A percentile compares a stretch with the other conserved stretches of the same genome.
These are phyloP conservation scores for Vigna unguiculata DNA, from an alignment of 306 rosid species.

Conservation along the genomic window DNA sequence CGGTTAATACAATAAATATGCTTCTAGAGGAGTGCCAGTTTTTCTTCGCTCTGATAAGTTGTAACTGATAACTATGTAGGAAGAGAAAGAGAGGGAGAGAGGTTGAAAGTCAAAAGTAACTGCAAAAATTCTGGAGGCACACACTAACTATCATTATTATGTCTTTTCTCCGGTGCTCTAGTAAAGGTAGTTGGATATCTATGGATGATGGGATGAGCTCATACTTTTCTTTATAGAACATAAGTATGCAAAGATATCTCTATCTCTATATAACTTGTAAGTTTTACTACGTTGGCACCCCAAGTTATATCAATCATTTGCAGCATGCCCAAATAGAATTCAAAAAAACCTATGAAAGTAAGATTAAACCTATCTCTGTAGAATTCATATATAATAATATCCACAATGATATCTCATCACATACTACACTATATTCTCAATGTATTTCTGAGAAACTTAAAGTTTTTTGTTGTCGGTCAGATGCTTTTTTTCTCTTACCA, in stretches of 20 bases:
- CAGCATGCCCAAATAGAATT: no score
- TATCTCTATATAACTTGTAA: no score
- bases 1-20: conserved; percentile 4
- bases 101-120: conserved; percentile 1
- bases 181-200: background rate
- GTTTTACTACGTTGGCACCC: no score
- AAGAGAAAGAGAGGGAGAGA: background rate
- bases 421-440: no score
- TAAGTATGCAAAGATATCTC: no score
- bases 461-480: background rate
- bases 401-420: no score
- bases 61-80: background rate
- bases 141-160: background rate
- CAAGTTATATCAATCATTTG: no score
- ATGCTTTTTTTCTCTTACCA: background rate
- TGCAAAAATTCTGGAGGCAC: conserved; percentile 12
- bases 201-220: background rate
- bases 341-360: no score
- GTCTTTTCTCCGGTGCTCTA: conserved; percentile 15
- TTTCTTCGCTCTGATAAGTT: background rate
- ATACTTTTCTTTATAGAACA: background rate
- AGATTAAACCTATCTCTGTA: no score
- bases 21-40: background rate
- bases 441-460: conserved; percentile 1
- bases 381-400: no score